Percentiles rank a stretch among this genome's conserved stretches.
Conservation (phyloP, 2,329 filamentous ascomycete species). For the Aspergillus aculeatus region DNA sequence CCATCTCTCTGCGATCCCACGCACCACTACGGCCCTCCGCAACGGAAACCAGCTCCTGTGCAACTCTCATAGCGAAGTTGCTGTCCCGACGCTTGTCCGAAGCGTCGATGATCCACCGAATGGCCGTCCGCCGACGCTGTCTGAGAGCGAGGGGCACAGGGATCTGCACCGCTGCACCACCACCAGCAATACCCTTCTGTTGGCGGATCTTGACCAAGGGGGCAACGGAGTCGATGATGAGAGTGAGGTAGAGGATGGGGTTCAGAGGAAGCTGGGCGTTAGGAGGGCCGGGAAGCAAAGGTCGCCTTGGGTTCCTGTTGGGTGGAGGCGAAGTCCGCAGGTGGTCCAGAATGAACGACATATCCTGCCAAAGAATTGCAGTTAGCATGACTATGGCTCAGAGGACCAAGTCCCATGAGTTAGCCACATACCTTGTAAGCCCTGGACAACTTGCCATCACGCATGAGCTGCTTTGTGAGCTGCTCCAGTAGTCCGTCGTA, state of each 20-base stretch:
- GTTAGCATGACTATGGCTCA: neutral
- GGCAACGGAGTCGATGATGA: slow-evolving; percentile 89
- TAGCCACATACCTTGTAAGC: slow-evolving; percentile 71
- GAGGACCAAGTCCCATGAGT: neutral
- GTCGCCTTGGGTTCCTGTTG: slow-evolving; percentile 65
- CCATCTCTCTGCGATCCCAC: slow-evolving; percentile 75
- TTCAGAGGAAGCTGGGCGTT: slow-evolving; percentile 79
- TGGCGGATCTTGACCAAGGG: slow-evolving; percentile 78
- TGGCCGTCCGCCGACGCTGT: slow-evolving; percentile 74
- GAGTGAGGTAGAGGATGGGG: slow-evolving; percentile 82
- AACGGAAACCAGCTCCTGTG: slow-evolving; percentile 81
- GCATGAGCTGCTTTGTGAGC: slow-evolving; percentile 88
- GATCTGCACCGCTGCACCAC: slow-evolving; percentile 78
- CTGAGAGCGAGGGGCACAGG: slow-evolving; percentile 73
- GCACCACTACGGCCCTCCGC: slow-evolving; percentile 79
- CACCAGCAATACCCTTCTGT: slow-evolving; percentile 76
- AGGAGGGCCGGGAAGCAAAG: slow-evolving; percentile 67
- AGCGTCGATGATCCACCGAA: slow-evolving; percentile 86
- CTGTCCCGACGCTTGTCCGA: slow-evolving; percentile 73
- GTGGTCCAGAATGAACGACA: slow-evolving; percentile 75
- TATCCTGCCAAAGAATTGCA: slow-evolving; percentile 59
- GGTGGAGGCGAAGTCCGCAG: slow-evolving; percentile 84
- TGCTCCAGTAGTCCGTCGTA: slow-evolving; percentile 85
- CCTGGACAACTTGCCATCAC: slow-evolving; percentile 80
- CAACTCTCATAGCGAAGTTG: slow-evolving; percentile 74